phyloP scores from a whole-genome alignment of 257 asterid genomes.

The Solanum peruvianum region DNA sequence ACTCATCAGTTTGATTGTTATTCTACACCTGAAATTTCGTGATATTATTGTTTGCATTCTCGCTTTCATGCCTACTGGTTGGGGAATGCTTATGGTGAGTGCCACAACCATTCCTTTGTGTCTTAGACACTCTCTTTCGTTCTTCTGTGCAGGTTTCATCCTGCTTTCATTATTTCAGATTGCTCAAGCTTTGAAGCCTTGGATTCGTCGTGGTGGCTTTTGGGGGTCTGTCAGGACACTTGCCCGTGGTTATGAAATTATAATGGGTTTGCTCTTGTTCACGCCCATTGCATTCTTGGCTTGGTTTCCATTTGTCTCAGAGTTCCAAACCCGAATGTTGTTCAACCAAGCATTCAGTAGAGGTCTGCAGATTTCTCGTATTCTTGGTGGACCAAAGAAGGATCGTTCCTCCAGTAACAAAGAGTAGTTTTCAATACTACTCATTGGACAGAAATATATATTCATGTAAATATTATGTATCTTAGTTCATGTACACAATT shows the following conservation, averaged over 20 bases:
- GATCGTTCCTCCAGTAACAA: conserved; percentile 73
- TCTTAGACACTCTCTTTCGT: neutral
- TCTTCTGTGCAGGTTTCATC: neutral
- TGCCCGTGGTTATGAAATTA: conserved; percentile 70
- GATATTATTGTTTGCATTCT: conserved; percentile 79
- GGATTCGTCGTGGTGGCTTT: conserved; percentile 30
- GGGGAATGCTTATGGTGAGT: conserved; percentile 91
- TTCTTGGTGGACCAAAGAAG: conserved; percentile 94
- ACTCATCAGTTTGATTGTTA: conserved; percentile 47
- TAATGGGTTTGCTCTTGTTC: conserved; percentile 72
- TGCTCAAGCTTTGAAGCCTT: conserved; percentile 71
- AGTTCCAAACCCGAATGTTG: conserved; percentile 90
- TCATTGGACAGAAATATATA: neutral
- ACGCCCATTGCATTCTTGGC: conserved; percentile 95
- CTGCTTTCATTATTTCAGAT: conserved; percentile 30
- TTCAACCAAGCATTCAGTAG: conserved; percentile 97
- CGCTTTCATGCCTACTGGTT: conserved; percentile 95
- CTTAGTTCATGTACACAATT: neutral
- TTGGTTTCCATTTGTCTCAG: conserved; percentile 98
- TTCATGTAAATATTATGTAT: neutral
- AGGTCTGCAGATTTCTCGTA: conserved; percentile 96
- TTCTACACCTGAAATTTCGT: conserved; percentile 58
- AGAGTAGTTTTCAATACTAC: conserved; percentile 18
- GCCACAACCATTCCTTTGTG: neutral
- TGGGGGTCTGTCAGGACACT: conserved; percentile 81